A percentile compares a stretch with the other conserved stretches of the same genome.
Evolutionary conservation across 768 basidiomycete genomes (phyloP).

Genomic region (Mycena leptocephala): DNA sequence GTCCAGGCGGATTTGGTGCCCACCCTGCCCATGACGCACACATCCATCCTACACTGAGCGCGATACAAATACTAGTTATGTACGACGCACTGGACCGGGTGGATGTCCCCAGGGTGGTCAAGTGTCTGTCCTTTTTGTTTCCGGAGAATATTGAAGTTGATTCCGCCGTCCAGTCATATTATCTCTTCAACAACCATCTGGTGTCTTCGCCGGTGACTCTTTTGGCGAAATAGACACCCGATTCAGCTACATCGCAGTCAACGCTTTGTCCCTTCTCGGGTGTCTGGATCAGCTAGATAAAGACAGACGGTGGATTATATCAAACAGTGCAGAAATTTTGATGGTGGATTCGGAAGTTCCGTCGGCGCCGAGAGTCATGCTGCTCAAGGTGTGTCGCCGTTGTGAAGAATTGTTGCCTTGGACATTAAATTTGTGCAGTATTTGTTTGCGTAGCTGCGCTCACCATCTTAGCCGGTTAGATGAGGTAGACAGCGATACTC

Average conservation of each 20-base stretch:
- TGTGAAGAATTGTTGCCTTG: neutral
- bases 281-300: conserved; percentile 78
- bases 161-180: conserved; percentile 74
- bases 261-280: conserved; percentile 86
- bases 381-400: conserved; percentile 78
- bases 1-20: conserved; percentile 89
- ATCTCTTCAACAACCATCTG: conserved; percentile 88
- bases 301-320: conserved; percentile 83
- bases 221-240: conserved; percentile 97
- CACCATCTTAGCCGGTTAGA: conserved; percentile 89
- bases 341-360: conserved; percentile 92
- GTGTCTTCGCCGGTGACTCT: conserved; percentile 90
- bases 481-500: conserved; percentile 81
- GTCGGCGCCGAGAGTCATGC: conserved; percentile 96
- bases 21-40: conserved; percentile 96
- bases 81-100: conserved; percentile 86
- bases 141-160: neutral
- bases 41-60: conserved; percentile 88
- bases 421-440: conserved; percentile 63
- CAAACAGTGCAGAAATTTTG: conserved; percentile 88
- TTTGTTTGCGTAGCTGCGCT: conserved; percentile 92
- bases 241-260: conserved; percentile 91
- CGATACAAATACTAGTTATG: conserved; percentile 91
- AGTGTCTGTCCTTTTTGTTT: conserved; percentile 65
- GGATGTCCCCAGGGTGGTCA: conserved; percentile 78